Conservation (phyloP, 441 rosid genomes). For the Erodium texanum region DNA sequence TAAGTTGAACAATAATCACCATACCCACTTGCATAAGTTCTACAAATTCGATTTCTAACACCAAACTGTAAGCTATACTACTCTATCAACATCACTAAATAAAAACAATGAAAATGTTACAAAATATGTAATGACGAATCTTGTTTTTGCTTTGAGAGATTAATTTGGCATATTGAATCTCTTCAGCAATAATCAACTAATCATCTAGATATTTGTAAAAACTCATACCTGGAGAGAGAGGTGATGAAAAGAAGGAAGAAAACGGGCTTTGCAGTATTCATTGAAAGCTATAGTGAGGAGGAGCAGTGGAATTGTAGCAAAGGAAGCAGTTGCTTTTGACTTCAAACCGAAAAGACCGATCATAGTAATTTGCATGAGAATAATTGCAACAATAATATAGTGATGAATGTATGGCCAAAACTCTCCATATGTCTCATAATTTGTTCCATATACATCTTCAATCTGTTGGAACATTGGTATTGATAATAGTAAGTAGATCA, state of each 20-base stretch:
- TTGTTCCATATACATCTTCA: slow-evolving; percentile 62
- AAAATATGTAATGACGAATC: neutral
- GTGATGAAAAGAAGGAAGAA: slow-evolving; percentile 62
- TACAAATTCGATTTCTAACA: no score
- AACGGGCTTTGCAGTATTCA: slow-evolving; percentile 80
- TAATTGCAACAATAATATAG: slow-evolving; percentile 47
- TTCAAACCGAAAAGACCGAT: slow-evolving; percentile 84
- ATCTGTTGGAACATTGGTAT: slow-evolving; percentile 28
- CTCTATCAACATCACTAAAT: no score
- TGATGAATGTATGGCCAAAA: slow-evolving; percentile 84
- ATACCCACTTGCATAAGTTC: no score
- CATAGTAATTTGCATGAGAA: slow-evolving; percentile 90
- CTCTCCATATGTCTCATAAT: slow-evolving; percentile 65
- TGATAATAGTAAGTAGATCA: no score
- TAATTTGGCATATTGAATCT: no score
- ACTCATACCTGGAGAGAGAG: slow-evolving; percentile 48
- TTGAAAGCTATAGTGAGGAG: slow-evolving; percentile 61
- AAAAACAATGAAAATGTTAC: neutral
- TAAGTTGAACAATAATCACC: neutral
- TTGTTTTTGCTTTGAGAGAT: no score
- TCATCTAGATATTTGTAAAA: neutral
- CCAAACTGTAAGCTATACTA: no score
- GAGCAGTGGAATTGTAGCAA: slow-evolving; percentile 66
- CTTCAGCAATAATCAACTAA: no score
- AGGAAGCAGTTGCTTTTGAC: slow-evolving; percentile 73